phyloP scores from a whole-genome alignment of 495 filamentous ascomycete species.

The Penicillium riverlandense region DNA sequence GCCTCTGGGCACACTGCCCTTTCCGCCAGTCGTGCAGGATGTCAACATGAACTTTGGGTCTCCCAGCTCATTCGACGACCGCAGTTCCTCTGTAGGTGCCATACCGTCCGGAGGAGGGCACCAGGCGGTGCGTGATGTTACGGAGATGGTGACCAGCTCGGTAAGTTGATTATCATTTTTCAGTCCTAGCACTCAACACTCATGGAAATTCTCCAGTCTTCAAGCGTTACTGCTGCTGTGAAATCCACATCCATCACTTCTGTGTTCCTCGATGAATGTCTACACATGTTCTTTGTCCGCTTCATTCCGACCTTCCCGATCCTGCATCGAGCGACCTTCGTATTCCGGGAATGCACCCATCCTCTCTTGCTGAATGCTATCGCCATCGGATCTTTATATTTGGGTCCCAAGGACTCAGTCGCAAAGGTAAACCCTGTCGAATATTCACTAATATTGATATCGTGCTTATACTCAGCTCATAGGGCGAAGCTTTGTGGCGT shows the following conservation, averaged over 20 bases:
- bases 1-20: slow-evolving; percentile 35
- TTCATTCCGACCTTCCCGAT: slow-evolving; percentile 46
- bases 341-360: slow-evolving; percentile 43
- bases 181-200: neutral
- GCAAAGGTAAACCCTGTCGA: slow-evolving; percentile 14
- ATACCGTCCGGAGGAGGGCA: slow-evolving; percentile 39
- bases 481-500: slow-evolving; percentile 39
- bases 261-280: slow-evolving; percentile 41
- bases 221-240: slow-evolving; percentile 38
- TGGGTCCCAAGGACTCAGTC: slow-evolving; percentile 39
- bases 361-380: slow-evolving; percentile 42
- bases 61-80: slow-evolving; percentile 31
- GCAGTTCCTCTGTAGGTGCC: slow-evolving; percentile 27
- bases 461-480: no score
- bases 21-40: slow-evolving; percentile 30
- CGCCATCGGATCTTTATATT: slow-evolving; percentile 42
- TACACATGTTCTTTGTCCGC: slow-evolving; percentile 45
- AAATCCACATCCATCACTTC: slow-evolving; percentile 41
- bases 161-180: slow-evolving; percentile 18
- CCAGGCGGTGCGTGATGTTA: slow-evolving; percentile 41
- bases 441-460: no score
- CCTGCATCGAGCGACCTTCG: slow-evolving; percentile 41
- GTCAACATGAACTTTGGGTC: slow-evolving; percentile 28
- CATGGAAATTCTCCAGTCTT: slow-evolving; percentile 22
- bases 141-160: slow-evolving; percentile 40